Conservation (phyloP, 2,329 filamentous ascomycete genomes). For the Claviceps maximensis region DNA sequence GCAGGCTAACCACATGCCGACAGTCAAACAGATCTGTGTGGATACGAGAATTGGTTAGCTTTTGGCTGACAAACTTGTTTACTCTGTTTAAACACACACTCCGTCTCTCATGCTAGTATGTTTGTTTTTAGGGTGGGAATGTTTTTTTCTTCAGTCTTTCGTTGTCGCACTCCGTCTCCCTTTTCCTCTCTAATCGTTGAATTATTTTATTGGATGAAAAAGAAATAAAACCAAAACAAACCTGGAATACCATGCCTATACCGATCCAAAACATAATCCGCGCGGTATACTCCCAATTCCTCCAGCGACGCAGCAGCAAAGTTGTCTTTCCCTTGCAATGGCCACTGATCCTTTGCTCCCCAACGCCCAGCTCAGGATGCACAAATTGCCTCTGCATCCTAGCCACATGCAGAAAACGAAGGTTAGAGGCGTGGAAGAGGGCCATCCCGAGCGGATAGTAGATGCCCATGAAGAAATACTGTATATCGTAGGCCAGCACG, state of each 20-base stretch:
- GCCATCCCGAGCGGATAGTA: constrained; percentile 51
- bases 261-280: not conserved
- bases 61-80: not conserved
- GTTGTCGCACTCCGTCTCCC: too few relatives aligned
- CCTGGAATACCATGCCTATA: not conserved
- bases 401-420: constrained; percentile 44
- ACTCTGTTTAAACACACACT: too few relatives aligned
- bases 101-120: too few relatives aligned
- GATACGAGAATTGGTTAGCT: not conserved
- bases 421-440: constrained; percentile 52
- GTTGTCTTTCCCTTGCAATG: not conserved
- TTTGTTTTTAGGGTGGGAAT: too few relatives aligned
- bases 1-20: constrained; percentile 43
- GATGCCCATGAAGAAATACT: constrained; percentile 54
- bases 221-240: not conserved
- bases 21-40: constrained; percentile 34
- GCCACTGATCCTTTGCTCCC: too few relatives aligned
- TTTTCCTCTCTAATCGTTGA: not conserved
- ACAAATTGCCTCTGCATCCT: constrained; percentile 22
- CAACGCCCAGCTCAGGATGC: constrained; percentile 4
- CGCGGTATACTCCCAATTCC: not conserved
- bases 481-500: constrained; percentile 30
- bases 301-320: constrained; percentile 7
- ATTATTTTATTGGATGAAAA: too few relatives aligned
- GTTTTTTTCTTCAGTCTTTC: not conserved